A percentile compares a stretch with the other conserved stretches of the same genome.
These are phyloP conservation scores for Chloromonas sp. DNA, from an alignment of 163 green algal genomes.

Conservation along the genomic window DNA sequence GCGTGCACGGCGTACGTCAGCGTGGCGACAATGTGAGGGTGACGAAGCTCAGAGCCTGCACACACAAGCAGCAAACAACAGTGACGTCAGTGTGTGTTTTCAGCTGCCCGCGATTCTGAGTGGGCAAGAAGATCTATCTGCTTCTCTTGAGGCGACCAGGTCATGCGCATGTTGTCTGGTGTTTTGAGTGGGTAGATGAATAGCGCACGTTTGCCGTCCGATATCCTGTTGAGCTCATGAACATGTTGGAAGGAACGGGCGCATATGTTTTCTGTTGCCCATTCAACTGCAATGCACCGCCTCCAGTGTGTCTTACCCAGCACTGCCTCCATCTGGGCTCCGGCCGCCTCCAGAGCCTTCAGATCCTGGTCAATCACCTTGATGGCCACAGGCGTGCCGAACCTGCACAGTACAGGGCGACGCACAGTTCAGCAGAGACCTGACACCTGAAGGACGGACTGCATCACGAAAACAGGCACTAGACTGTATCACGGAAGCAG, in stretches of 20 bases:
- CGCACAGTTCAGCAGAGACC: neutral
- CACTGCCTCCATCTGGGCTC: conserved; percentile 21
- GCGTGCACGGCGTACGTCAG: conserved; percentile 21
- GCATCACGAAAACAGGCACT: neutral
- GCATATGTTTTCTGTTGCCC: too few relatives aligned
- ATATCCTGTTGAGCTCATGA: too few relatives aligned
- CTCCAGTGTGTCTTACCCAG: conserved; percentile 2
- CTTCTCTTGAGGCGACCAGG: too few relatives aligned
- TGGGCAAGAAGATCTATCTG: too few relatives aligned
- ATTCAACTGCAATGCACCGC: too few relatives aligned
- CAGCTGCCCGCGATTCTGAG: too few relatives aligned
- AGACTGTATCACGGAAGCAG: neutral
- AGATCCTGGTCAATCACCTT: conserved; percentile 30
- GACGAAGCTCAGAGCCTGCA: conserved; percentile 18
- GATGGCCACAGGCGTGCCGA: conserved; percentile 42
- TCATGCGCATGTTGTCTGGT: too few relatives aligned
- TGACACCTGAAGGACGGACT: neutral
- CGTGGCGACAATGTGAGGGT: conserved; percentile 35
- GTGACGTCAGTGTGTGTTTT: too few relatives aligned
- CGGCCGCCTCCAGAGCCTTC: neutral
- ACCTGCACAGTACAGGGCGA: neutral
- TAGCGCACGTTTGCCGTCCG: too few relatives aligned
- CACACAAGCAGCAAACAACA: too few relatives aligned
- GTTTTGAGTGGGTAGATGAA: too few relatives aligned
- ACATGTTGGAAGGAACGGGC: too few relatives aligned